Conservation (phyloP, 352 stramenopile species). For the Phytophthora tubulina region DNA sequence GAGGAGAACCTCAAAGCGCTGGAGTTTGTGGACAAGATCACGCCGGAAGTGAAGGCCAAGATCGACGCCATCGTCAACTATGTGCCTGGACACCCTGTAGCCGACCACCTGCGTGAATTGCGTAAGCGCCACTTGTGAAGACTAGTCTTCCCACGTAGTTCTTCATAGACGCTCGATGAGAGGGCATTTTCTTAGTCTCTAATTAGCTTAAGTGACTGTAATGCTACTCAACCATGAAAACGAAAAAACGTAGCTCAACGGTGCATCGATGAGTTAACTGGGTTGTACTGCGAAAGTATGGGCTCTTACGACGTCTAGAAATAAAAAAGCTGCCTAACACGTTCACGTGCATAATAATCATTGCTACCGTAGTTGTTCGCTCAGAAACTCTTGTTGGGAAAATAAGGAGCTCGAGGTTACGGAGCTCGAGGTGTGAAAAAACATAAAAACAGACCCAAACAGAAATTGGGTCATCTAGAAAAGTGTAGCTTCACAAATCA, state of each 20-base stretch:
- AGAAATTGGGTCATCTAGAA: background rate
- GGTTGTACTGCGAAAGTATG: too few relatives aligned
- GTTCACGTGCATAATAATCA: too few relatives aligned
- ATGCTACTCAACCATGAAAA: too few relatives aligned
- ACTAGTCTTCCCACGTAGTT: background rate
- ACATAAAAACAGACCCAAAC: background rate
- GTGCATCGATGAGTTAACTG: too few relatives aligned
- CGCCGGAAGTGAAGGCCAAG: slow-evolving; percentile 14
- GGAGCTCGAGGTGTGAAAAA: slow-evolving; percentile 3
- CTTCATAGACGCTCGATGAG: background rate
- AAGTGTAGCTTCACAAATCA: too few relatives aligned
- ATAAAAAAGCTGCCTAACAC: too few relatives aligned
- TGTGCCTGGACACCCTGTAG: background rate
- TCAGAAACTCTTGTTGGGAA: background rate
- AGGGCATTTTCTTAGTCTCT: too few relatives aligned
- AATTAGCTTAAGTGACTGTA: too few relatives aligned
- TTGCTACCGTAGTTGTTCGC: too few relatives aligned
- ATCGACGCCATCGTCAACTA: slow-evolving; percentile 14
- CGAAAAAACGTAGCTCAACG: too few relatives aligned
- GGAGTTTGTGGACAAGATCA: slow-evolving; percentile 17
- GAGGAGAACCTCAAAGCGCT: slow-evolving; percentile 23
- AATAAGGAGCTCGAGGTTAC: slow-evolving; percentile 7
- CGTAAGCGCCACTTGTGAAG: slow-evolving; percentile 3
- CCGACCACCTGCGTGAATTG: slow-evolving; percentile 1
- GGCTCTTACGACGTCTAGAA: too few relatives aligned